These are phyloP conservation scores for Somion occarium DNA, from an alignment of 1,284 basidiomycete species.

Conservation along the genomic window DNA sequence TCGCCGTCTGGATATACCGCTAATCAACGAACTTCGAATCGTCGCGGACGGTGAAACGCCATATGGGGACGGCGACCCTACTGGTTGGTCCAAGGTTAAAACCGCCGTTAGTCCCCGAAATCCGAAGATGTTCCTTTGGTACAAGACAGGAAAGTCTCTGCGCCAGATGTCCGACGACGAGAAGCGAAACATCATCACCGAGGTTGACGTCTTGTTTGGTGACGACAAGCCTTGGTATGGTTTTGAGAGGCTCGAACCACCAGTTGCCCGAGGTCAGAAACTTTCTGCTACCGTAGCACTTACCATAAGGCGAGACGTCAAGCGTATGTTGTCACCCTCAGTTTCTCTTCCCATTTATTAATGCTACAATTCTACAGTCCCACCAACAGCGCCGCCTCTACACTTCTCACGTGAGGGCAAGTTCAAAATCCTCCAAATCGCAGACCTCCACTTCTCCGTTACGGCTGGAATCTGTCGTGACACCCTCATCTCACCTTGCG, in stretches of 20 bases:
- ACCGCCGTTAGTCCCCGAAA: conserved; percentile 21
- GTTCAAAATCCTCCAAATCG: conserved; percentile 88
- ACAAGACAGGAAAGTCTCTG: conserved; percentile 60
- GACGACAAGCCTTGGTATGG: conserved; percentile 80
- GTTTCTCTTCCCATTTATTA: background rate
- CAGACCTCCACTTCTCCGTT: conserved; percentile 86
- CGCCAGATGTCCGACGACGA: conserved; percentile 55
- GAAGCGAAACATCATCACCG: conserved; percentile 68
- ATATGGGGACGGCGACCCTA: background rate
- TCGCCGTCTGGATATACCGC: conserved; percentile 68
- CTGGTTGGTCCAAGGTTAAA: conserved; percentile 52
- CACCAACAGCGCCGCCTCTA: conserved; percentile 66
- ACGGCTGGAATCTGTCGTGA: conserved; percentile 71
- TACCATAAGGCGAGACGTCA: conserved; percentile 59
- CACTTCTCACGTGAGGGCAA: conserved; percentile 80
- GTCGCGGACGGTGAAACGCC: conserved; percentile 29
- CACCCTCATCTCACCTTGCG: conserved; percentile 49
- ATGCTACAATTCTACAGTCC: conserved; percentile 34
- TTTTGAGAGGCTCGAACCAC: conserved; percentile 66
- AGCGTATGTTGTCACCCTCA: conserved; percentile 41
- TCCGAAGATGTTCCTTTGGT: conserved; percentile 63
- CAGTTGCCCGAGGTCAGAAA: conserved; percentile 38
- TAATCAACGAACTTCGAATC: conserved; percentile 59
- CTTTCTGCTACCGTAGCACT: conserved; percentile 47
- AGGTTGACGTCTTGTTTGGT: conserved; percentile 84